phyloP scores from a whole-genome alignment of 78 protist genomes.

The Dictyostelium discoideum region dicty_2.7 NC_007088.5:3057001-3057500 shows the following conservation, averaged over 20 bases:
- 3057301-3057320: background rate
- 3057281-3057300: background rate
- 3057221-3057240: background rate
- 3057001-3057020: constrained; percentile 54
- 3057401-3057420: background rate
- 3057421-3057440: background rate
- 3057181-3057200: background rate
- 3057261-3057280: background rate
- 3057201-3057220: background rate
- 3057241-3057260: background rate
- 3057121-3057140: constrained; percentile 49
- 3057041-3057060: constrained; percentile 44
- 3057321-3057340: background rate
- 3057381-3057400: background rate
- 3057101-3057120: constrained; percentile 35
- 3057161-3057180: constrained; percentile 28
- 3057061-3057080: constrained; percentile 52
- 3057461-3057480: constrained; percentile 2
- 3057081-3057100: constrained; percentile 6
- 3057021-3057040: constrained; percentile 54
- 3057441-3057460: background rate
- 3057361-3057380: background rate
- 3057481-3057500: constrained; percentile 33
- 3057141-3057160: constrained; percentile 7
- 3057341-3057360: background rate